Evolutionary conservation across 257 asterid genomes (phyloP), one percentile per base, ranked within the genome.

Genomic region (Anisodus acutangulus): DNA sequence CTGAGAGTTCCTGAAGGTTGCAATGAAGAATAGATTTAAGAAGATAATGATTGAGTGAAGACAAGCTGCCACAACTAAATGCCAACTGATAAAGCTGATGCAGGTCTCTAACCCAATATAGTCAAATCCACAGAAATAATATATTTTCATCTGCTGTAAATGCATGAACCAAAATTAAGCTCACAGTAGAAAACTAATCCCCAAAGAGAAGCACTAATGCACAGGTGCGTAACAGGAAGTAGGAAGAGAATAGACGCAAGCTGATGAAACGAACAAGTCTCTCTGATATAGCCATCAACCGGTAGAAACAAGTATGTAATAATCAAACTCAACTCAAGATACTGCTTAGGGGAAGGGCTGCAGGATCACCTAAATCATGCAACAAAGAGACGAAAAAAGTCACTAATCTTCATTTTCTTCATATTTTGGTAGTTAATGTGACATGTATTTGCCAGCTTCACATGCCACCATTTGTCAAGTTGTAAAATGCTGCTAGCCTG

Each of bases 1-100:
- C 93, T 47, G 97, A 92, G 83, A 95, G 95, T 87, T 91, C 99
- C 99, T 95, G 92, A 83, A 87, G 79, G 79, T 12, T 11, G 26
- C 62, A 51, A 51, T 22, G 26, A 51, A 7, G 26, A 51, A 76
- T n/a, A 3, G 19, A 76, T 26, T 22, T 12, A 53, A 70, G 55
- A 70, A 70, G 79, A 17, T 70, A 43, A 70, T 22, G 60, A 76
- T 26, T 26, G 81, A 51, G 81, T n/a, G 37, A 70, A 70, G 16
- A 70, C 79, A 76, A 76, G 81, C 26, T 12, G 6, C 63, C 81
- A 51, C 81, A 76, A 51, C 62, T 76, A 76, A 76, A 51, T 51
- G 81, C 47, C 63, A 51, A 51, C 47, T 6, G 63, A 76, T 51
- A 76, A 51, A 76, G 22, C 47, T 76, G 45, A 53, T 76, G 59